Base-by-base conservation (phyloP, 1,284 basidiomycete genomes). In the Amylostereum areolatum region DNA sequence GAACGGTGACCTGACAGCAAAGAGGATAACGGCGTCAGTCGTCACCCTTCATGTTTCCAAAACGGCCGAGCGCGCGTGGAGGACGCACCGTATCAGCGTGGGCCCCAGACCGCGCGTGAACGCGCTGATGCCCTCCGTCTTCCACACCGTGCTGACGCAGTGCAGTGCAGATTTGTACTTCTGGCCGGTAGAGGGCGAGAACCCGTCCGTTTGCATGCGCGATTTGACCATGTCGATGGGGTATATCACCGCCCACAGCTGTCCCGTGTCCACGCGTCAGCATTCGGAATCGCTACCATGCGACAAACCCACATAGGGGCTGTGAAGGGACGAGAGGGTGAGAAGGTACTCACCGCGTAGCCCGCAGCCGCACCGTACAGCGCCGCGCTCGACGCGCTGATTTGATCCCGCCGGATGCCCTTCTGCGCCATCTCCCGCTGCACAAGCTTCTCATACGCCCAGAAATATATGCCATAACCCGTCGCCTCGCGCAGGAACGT, bases 201-300 rank as follows among this genome's bases (percentile, higher is more conserved):
- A 89, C 1, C 87, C 86, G 63, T 98, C 96, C 0, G 94, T 97
- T 70, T 98, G 96, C 73, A 97, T 86, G 49, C 93, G 83, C 29
- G 89, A 91, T 66, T 98, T 98, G 66, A 97, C 83, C 78, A 97
- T 92, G 67, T 96, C 94, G 65, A 93, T 85, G 6, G 92, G 92
- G 71, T 94, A 94, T 70, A 93, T 93, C 8, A 89, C 73, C 27
- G 78, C 83, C 89, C 89, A 91, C 28, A 91, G 71, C 89, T 90
- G 54, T 33, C 25, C 37, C 33, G 41, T 53, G 34, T 33, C 5
- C 25, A 12, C 41, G 41, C 41, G 41, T 8, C 11, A 41, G 9
- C 18, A 18, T 18, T 18, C 18, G 18, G 18, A 18, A 18, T 18
- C 18, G 18, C 18, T 18, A 18, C 18, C 18, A 18, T 18, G 18